Evolutionary conservation across 2,329 filamentous ascomycete species (phyloP), one percentile per base, ranked within the genome.

Genomic region (Eurotiales sp.): DNA sequence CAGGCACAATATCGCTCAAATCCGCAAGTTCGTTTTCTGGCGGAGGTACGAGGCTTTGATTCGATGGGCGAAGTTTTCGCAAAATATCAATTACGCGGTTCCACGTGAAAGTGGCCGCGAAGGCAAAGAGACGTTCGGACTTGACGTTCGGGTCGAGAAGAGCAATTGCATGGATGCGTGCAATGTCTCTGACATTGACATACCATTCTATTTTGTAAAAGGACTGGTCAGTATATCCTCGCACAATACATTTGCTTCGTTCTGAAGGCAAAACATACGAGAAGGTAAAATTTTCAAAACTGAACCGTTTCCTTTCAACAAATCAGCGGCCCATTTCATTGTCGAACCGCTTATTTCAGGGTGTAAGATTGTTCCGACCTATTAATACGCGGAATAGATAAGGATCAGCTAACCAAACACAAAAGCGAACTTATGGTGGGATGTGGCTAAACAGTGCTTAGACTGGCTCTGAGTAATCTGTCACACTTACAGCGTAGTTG

Each of bases 71-170:
- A 6, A 71, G 40, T 41, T 69, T 67, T 19, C 68, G 61, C 46
- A 75, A 59, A 3, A 72, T 63, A 1, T 56, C 60, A 12, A 78
- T 56, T 2, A 69, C 56, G 2, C 71, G 59, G 40, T 79, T 77
- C 61, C 70, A 77, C 45, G 68, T 78, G 53, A 69, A 77, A 0
- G 70, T 71, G 3, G 69, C 64, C 0, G 74, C 76, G 45, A 77
- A 81, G 1, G 66, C 79, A 58, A 82, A 79, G n/a, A 84, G 61
- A 2, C 81, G 72, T 59, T 81, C 72, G 1, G 69, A 68, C 1
- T 63, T 53, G 0, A 81, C 68, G 1, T 71, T 67, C 0, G 70
- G 64, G 23, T 79, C 65, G 0, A 79, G 66, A 12, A 77, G 63
- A 0, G 76, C 79, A 2, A 75, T 75, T 8, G 83, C 68, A 37